Evolutionary conservation across 768 basidiomycete species (phyloP).

Genomic region (Tylopilus balloui): DNA sequence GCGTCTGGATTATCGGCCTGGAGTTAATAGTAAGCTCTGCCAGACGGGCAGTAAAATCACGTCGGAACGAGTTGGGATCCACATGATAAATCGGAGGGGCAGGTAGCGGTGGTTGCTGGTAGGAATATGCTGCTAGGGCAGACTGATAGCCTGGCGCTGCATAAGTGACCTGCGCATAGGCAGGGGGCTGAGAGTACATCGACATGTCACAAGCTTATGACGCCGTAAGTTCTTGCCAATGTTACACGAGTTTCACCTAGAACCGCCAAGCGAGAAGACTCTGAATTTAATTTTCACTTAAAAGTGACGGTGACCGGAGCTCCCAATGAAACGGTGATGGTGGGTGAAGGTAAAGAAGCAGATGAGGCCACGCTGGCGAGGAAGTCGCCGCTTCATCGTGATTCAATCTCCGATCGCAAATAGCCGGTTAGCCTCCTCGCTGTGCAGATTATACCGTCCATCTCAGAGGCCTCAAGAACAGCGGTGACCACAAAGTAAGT

Average conservation of each 20-base stretch:
- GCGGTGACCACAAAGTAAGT: constrained; percentile 29
- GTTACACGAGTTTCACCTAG: constrained; percentile 34
- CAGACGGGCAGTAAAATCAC: constrained; percentile 72
- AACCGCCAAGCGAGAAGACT: constrained; percentile 27
- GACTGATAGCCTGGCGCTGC: constrained; percentile 44
- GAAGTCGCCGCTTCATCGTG: constrained; percentile 23
- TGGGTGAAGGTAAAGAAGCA: constrained; percentile 43
- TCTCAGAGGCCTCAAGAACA: constrained; percentile 26
- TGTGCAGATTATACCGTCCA: not conserved
- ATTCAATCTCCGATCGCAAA: constrained; percentile 37
- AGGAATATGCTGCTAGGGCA: constrained; percentile 42
- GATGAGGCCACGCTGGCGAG: constrained; percentile 18
- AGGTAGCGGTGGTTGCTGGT: constrained; percentile 43
- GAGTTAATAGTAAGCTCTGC: constrained; percentile 89
- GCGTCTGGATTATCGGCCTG: constrained; percentile 85
- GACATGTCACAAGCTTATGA: constrained; percentile 50
- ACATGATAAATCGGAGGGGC: constrained; percentile 42
- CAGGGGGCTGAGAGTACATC: constrained; percentile 56
- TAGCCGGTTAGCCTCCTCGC: constrained; percentile 18
- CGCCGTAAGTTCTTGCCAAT: constrained; percentile 28
- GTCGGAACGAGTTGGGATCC: constrained; percentile 71
- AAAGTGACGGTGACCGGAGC: constrained; percentile 38
- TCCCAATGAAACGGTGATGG: constrained; percentile 40
- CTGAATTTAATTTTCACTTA: constrained; percentile 49
- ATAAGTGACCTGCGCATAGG: constrained; percentile 57